phyloP scores from a whole-genome alignment of 257 asterid genomes.

The Thymus mandschuricus region DNA sequence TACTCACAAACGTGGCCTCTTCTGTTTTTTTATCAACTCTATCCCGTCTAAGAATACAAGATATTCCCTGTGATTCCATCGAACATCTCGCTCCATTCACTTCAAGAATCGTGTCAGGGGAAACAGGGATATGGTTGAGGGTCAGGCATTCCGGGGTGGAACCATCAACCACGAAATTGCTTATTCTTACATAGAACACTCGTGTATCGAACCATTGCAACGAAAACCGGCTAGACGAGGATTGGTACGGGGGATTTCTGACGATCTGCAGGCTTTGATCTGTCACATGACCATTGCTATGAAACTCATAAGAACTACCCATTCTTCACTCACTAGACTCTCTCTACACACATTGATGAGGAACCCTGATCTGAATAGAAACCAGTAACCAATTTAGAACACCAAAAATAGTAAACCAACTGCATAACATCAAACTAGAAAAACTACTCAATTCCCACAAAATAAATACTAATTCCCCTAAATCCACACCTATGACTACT shows the following conservation, averaged over 20 bases:
- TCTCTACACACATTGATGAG: slow-evolving; percentile 38
- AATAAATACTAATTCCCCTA: background rate
- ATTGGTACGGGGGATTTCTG: slow-evolving; percentile 56
- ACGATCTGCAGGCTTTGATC: slow-evolving; percentile 62
- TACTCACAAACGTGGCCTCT: slow-evolving; percentile 89
- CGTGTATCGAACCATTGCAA: slow-evolving; percentile 60
- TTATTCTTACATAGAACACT: slow-evolving; percentile 79
- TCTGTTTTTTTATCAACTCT: slow-evolving; percentile 81
- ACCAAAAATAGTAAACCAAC: background rate
- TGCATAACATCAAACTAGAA: background rate
- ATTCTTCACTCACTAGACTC: slow-evolving; percentile 41
- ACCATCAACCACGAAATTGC: slow-evolving; percentile 67
- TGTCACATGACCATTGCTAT: slow-evolving; percentile 54
- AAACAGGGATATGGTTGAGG: slow-evolving; percentile 67
- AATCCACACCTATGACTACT: slow-evolving; percentile 16
- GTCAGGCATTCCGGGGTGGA: slow-evolving; percentile 72
- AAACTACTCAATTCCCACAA: background rate
- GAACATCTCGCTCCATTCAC: slow-evolving; percentile 73
- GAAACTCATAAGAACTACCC: slow-evolving; percentile 51
- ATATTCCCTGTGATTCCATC: slow-evolving; percentile 57
- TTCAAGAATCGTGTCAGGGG: slow-evolving; percentile 74
- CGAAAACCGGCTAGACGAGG: slow-evolving; percentile 41
- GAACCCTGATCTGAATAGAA: slow-evolving; percentile 38
- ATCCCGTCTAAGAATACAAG: slow-evolving; percentile 74
- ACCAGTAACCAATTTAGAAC: slow-evolving; percentile 2